A percentile compares a stretch with the other conserved stretches of the same genome.
Evolutionary conservation across 192 early-diverging fungal species (phyloP).

Genomic region (Dissophora globulifera): DNA sequence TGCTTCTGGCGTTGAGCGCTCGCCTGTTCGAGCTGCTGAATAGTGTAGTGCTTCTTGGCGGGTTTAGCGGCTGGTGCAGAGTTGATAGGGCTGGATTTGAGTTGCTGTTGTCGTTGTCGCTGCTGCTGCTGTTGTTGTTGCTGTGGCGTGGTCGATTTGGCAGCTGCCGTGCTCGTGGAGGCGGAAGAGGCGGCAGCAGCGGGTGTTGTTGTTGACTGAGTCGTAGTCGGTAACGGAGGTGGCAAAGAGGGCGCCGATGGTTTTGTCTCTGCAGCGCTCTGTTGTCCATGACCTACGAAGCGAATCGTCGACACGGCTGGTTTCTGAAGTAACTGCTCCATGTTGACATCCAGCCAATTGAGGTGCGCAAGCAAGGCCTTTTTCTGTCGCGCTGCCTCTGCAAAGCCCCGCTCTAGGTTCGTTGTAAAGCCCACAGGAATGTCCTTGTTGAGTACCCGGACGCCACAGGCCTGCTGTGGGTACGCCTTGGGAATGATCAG

Average conservation of each 20-base stretch:
- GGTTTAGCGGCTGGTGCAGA: background rate
- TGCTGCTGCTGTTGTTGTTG: too few relatives aligned
- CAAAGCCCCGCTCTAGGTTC: conserved; percentile 70
- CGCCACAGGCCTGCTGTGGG: conserved; percentile 45
- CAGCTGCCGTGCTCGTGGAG: background rate
- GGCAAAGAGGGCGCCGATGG: conserved; percentile 5
- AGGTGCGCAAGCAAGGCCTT: conserved; percentile 57
- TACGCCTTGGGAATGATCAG: conserved; percentile 68
- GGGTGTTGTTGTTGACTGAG: background rate
- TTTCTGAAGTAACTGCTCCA: conserved; percentile 71
- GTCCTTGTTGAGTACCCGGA: conserved; percentile 60
- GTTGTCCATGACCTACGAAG: conserved; percentile 49
- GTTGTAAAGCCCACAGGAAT: conserved; percentile 63
- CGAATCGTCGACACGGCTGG: conserved; percentile 67
- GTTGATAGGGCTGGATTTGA: too few relatives aligned
- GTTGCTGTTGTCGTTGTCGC: too few relatives aligned
- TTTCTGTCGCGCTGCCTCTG: conserved; percentile 51
- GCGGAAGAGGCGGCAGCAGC: background rate
- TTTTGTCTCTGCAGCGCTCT: too few relatives aligned
- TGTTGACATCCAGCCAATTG: conserved; percentile 71
- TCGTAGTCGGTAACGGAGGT: background rate
- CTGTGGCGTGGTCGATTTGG: too few relatives aligned
- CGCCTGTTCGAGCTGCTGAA: conserved; percentile 28
- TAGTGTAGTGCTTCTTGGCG: background rate
- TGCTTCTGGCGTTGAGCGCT: conserved; percentile 25